Evolutionary conservation across 2,329 filamentous ascomycete genomes (phyloP), one percentile per base, ranked within the genome.

Genomic region (Botrytis pseudocinerea): DNA sequence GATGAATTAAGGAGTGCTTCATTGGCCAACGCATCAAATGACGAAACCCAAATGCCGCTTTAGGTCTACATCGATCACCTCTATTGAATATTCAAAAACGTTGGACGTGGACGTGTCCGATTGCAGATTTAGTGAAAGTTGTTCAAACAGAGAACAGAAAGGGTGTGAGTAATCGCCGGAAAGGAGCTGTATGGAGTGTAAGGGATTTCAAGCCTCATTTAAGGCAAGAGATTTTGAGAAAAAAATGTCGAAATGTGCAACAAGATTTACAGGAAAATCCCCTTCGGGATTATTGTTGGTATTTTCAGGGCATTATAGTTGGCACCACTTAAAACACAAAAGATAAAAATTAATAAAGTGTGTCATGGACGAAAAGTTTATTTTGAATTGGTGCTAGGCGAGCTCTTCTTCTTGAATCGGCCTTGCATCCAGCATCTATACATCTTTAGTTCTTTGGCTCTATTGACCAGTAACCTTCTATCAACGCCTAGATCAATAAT

Each of bases 401-500:
- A 44, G 28, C 38, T 44, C 65, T 72, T 72, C 63, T 95, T 95
- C 79, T 87, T 89, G 82, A 96, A 97, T 6, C 90, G 89, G 44
- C 92, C 93, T 82, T 97, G 93, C 81, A 97, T 89, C 94, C 96
- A 99, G 85, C 95, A 98, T 75, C 96, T 90, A 83, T 98, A 98
- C 96, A 99, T 99, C 84, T 98, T 99, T 66, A 97, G 85, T 83
- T 94, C 92, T 79, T 91, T 89, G 71, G 95, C 93, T 76, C 96
- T 90, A 82, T 99, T 99, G 72, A 99, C 94, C 72, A 99, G 87
- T 85, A 99, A 87, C 74, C 96, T 90, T 76, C 94, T 90, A 81
- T 99, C 96, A 72, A 95, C 88, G 40, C 92, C 96, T 51, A 98
- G 87, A 64, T 96, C 89, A 72, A 92, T 84, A 64, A 97, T 84